Evolutionary conservation across 768 basidiomycete genomes (phyloP).

Genomic region (Pleurotus salmoneostramineus): DNA sequence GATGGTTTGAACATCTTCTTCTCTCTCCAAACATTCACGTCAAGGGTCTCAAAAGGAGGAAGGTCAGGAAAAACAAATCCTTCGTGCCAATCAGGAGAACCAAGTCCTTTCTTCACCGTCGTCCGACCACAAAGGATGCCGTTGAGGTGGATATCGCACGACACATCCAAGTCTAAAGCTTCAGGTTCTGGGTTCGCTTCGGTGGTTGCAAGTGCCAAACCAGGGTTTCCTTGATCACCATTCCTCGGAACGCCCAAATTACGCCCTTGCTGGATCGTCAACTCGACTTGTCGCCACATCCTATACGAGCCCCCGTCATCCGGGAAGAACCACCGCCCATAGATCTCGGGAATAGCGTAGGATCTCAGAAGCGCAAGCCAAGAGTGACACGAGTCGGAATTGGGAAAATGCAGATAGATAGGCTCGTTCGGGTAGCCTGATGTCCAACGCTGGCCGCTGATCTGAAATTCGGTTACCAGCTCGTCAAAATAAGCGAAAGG

Average conservation of each 20-base stretch:
- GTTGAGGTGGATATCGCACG: constrained; percentile 77
- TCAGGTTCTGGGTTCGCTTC: constrained; percentile 38
- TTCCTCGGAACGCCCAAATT: constrained; percentile 56
- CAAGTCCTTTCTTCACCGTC: constrained; percentile 62
- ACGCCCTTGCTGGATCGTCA: constrained; percentile 71
- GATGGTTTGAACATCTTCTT: constrained; percentile 56
- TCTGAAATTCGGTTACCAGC: constrained; percentile 1
- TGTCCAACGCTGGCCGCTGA: constrained; percentile 59
- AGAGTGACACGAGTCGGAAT: constrained; percentile 57
- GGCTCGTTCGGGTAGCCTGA: constrained; percentile 52
- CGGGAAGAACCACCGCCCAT: constrained; percentile 54
- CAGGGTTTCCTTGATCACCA: constrained; percentile 13
- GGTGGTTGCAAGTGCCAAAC: constrained; percentile 12
- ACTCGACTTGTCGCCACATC: constrained; percentile 82
- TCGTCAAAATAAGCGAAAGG: neutral
- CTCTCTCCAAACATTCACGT: constrained; percentile 66
- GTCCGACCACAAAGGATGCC: constrained; percentile 68
- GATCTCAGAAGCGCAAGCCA: constrained; percentile 83
- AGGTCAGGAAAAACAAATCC: constrained; percentile 69
- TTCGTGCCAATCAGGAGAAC: constrained; percentile 82
- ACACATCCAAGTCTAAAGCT: constrained; percentile 63
- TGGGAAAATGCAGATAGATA: constrained; percentile 70
- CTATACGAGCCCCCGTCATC: constrained; percentile 75
- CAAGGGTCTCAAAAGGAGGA: constrained; percentile 72
- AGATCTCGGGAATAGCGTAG: constrained; percentile 77